Conservation (phyloP, 2,329 filamentous ascomycete genomes). For the Pyrenophora graminea region DNA sequence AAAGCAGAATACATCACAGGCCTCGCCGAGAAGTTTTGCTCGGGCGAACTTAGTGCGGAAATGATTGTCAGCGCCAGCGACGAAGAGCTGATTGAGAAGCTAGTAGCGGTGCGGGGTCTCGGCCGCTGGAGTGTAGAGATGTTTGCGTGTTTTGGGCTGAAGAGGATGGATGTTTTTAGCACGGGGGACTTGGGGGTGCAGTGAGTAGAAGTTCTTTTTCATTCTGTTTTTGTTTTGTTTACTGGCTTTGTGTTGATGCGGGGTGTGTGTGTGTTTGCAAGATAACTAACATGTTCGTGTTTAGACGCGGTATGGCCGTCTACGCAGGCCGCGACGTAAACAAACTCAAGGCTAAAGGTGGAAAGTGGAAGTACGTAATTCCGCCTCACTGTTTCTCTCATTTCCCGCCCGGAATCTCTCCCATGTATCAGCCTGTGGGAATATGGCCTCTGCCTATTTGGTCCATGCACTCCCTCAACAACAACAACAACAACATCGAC, state of each 20-base stretch:
- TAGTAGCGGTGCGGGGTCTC: constrained; percentile 84
- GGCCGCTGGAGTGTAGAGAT: constrained; percentile 86
- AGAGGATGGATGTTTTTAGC: constrained; percentile 91
- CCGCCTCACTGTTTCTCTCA: not conserved
- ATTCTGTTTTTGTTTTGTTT: not conserved
- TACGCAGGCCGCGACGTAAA: constrained; percentile 81
- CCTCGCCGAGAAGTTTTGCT: constrained; percentile 77
- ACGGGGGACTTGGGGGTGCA: constrained; percentile 93
- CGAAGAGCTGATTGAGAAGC: constrained; percentile 79
- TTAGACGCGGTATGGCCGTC: constrained; percentile 80
- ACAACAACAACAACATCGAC: too few species aligned
- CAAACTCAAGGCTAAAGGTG: constrained; percentile 77
- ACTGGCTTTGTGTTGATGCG: not conserved
- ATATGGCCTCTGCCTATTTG: too few species aligned
- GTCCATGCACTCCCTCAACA: too few species aligned
- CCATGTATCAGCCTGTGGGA: too few species aligned
- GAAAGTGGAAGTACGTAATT: constrained; percentile 76
- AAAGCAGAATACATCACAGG: constrained; percentile 96
- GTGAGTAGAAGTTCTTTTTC: constrained; percentile 48
- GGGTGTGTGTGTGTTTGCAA: not conserved
- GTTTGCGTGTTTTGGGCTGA: constrained; percentile 96
- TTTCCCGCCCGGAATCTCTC: not conserved
- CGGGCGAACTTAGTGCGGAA: constrained; percentile 73
- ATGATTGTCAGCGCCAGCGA: constrained; percentile 80
- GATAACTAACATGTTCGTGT: not conserved